Base-by-base conservation (phyloP, 208 protist genomes). In the Vickermania spadyakhi region DNA sequence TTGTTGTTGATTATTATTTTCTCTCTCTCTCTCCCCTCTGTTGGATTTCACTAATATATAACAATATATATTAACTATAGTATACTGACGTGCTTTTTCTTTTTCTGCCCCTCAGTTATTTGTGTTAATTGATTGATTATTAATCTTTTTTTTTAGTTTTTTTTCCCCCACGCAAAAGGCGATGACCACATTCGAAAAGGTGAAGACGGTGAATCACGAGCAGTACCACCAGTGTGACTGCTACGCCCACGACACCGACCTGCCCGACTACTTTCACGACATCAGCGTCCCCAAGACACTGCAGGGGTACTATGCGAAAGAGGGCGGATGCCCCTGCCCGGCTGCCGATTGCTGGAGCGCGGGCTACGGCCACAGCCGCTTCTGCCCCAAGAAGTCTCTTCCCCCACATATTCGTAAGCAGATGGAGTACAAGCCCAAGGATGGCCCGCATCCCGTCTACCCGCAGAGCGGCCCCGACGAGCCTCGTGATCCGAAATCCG, bases 191-290 rank as follows among this genome's bases (percentile, higher is more conserved):
- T 45, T 45, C 18, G 36, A 45, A 45, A 45, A 45, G 29, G 18
- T 23, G 4, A 52, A 5, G 18, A 21, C 58, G 30, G 45, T 28
- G 18, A 30, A 53, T 18, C 53, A 68, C 52, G 69, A 70, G 21
- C 62, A 64, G 27, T 82, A 84, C 57, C 81, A 89, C 58, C 30
- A 72, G 36, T 89, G 81, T 58, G 63, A 74, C 62, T 80, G 75
- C 73, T 89, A 89, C 58, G 71, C 75, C 41, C 78, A 86, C 66
- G 54, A 66, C 31, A 64, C 56, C 7, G 52, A 68, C 13, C 57
- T 89, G 18, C 82, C 82, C 5, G 75, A 89, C 62, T 89, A 89
- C 68, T 68, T 68, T 52, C 66, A 81, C 50, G 75, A 81, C 57
- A 60, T 89, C 45, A 70, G 68, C 36, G 68, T 74, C 45, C 82